phyloP scores from a whole-genome alignment of 75 land plant species.

The Selaginella moellendorffii region DNA sequence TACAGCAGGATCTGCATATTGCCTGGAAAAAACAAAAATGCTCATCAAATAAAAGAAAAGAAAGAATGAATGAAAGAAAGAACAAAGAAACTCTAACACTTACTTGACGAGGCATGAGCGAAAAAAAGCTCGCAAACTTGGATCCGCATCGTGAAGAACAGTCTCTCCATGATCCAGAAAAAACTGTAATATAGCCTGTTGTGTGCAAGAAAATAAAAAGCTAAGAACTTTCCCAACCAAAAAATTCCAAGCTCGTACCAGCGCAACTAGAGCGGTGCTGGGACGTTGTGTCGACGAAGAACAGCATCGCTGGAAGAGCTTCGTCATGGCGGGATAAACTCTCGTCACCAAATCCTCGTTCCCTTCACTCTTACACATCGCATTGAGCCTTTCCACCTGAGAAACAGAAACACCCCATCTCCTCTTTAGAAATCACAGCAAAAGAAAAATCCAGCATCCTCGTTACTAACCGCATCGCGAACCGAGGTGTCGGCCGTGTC shows the following conservation, averaged over 20 bases:
- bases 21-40: slow-evolving; percentile 49
- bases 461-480: slow-evolving; percentile 23
- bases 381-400: slow-evolving; percentile 59
- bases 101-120: slow-evolving; percentile 88
- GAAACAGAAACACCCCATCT: too few relatives aligned
- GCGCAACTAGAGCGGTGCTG: slow-evolving; percentile 55
- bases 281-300: slow-evolving; percentile 47
- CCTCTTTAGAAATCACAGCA: too few relatives aligned
- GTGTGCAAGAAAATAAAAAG: too few relatives aligned
- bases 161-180: slow-evolving; percentile 82
- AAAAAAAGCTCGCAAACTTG: slow-evolving; percentile 63
- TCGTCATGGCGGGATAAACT: slow-evolving; percentile 60
- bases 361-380: slow-evolving; percentile 52
- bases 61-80: too few relatives aligned
- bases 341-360: slow-evolving; percentile 71
- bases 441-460: not conserved
- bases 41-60: too few relatives aligned
- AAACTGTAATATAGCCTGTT: slow-evolving; percentile 85
- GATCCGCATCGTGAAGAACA: slow-evolving; percentile 90
- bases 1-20: slow-evolving; percentile 75
- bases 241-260: too few relatives aligned
- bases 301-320: slow-evolving; percentile 61
- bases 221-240: too few relatives aligned
- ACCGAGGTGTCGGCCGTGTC: slow-evolving; percentile 17
- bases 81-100: too few relatives aligned